A percentile compares a stretch with the other conserved stretches of the same genome.
phyloP scores from a whole-genome alignment of 106 monocot species.

The Iris macrosiphon region DNA sequence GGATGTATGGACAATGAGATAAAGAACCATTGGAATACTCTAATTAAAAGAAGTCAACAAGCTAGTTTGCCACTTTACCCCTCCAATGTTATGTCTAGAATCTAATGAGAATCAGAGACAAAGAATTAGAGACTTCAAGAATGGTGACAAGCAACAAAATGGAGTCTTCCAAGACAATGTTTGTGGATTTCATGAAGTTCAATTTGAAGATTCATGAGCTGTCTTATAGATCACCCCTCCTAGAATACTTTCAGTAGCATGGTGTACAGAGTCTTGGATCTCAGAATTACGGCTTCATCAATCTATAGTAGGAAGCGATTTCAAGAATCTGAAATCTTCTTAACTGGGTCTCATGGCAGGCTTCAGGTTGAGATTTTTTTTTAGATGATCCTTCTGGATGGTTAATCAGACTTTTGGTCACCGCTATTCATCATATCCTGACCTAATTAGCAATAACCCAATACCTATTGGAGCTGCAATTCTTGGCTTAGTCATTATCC shows the following conservation, averaged over 20 bases:
- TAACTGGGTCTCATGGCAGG: slow-evolving; percentile 5
- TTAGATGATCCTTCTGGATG: slow-evolving; percentile 12
- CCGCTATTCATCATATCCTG: slow-evolving; percentile 28
- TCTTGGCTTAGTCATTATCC: slow-evolving; percentile 51
- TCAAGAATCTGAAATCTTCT: slow-evolving; percentile 14
- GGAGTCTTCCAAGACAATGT: slow-evolving; percentile 5
- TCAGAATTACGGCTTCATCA: slow-evolving; percentile 10
- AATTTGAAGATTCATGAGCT: slow-evolving; percentile 7
- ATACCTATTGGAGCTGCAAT: slow-evolving; percentile 15
- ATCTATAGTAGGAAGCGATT: slow-evolving; percentile 1
- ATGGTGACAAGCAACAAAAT: slow-evolving; percentile 4
- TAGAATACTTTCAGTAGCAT: slow-evolving; percentile 7
- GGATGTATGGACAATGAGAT: slow-evolving; percentile 75
- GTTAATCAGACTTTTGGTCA: slow-evolving; percentile 16
- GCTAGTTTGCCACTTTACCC: slow-evolving; percentile 49
- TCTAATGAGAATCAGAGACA: slow-evolving; percentile 19
- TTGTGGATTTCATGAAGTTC: background rate
- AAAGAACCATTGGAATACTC: slow-evolving; percentile 72
- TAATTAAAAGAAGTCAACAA: slow-evolving; percentile 30
- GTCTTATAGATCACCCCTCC: slow-evolving; percentile 15
- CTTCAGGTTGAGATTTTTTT: slow-evolving; percentile 6
- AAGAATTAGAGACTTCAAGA: background rate
- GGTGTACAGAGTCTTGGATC: slow-evolving; percentile 17
- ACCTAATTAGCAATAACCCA: slow-evolving; percentile 13
- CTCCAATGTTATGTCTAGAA: slow-evolving; percentile 2